These are phyloP conservation scores for Brettanomyces custersianus DNA, from an alignment of 805 yeast genomes.

Conservation along the genomic window DNA sequence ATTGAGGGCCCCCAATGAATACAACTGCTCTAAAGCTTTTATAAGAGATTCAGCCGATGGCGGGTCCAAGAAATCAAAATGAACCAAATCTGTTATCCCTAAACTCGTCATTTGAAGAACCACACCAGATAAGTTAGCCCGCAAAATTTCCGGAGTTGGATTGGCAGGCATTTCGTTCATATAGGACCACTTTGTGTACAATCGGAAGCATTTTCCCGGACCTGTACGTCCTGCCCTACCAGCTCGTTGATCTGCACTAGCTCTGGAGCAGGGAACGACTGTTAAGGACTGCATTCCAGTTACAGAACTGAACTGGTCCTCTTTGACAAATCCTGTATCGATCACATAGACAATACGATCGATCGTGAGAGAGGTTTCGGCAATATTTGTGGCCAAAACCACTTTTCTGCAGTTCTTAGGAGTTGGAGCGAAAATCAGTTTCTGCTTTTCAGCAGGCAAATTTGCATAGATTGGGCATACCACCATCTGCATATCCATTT, in stretches of 20 bases:
- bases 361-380: slow-evolving; percentile 95
- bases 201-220: slow-evolving; percentile 91
- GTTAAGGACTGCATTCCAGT: slow-evolving; percentile 89
- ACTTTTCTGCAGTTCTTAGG: slow-evolving; percentile 75
- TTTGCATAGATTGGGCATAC: slow-evolving; percentile 89
- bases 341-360: slow-evolving; percentile 97
- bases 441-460: slow-evolving; percentile 77
- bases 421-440: slow-evolving; percentile 77
- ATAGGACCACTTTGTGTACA: slow-evolving; percentile 79
- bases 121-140: slow-evolving; percentile 73
- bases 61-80: slow-evolving; percentile 86
- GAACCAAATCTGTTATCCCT: slow-evolving; percentile 74
- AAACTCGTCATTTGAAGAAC: slow-evolving; percentile 69
- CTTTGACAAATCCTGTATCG: slow-evolving; percentile 95
- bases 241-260: slow-evolving; percentile 96
- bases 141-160: slow-evolving; percentile 86
- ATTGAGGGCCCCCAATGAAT: slow-evolving; percentile 79
- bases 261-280: slow-evolving; percentile 94
- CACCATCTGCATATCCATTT: slow-evolving; percentile 49
- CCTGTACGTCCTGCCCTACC: slow-evolving; percentile 99
- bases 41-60: slow-evolving; percentile 71
- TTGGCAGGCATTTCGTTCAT: slow-evolving; percentile 66
- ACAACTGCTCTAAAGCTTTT: slow-evolving; percentile 72
- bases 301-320: slow-evolving; percentile 93
- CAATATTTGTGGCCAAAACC: slow-evolving; percentile 91